Conservation (phyloP, 2,329 filamentous ascomycete species). For the Trichoderma atrobrunneum region DNA sequence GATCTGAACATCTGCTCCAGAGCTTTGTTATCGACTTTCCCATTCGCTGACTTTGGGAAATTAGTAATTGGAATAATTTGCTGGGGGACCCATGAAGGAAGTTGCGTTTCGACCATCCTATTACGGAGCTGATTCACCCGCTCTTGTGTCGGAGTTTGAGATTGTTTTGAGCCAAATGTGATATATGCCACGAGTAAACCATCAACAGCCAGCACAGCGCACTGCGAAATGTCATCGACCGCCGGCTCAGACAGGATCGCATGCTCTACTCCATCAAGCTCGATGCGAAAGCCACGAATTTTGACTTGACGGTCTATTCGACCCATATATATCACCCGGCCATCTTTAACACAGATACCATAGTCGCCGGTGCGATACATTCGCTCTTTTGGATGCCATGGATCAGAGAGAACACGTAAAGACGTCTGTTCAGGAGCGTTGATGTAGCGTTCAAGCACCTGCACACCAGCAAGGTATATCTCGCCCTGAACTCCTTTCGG, state of each 20-base stretch:
- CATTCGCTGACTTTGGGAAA: constrained; percentile 9
- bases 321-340: background rate
- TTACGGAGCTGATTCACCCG: background rate
- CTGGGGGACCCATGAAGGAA: constrained; percentile 17
- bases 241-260: background rate
- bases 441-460: constrained; percentile 7
- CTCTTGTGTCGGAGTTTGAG: background rate
- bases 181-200: background rate
- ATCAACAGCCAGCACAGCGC: constrained; percentile 5
- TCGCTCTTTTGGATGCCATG: background rate
- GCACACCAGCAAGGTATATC: background rate
- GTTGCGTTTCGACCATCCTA: background rate
- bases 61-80: background rate
- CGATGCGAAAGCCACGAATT: constrained; percentile 19
- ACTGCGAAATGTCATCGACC: background rate
- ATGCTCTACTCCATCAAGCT: constrained; percentile 13
- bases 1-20: background rate
- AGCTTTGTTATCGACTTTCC: constrained; percentile 7
- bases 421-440: constrained; percentile 2
- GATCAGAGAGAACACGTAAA: background rate
- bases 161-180: background rate
- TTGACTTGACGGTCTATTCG: constrained; percentile 17
- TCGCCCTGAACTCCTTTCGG: constrained; percentile 3
- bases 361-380: constrained; percentile 18
- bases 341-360: background rate